Evolutionary conservation across 306 rosid genomes (phyloP), one percentile per base, ranked within the genome.

Genomic region (Lathyrus tuberosus): DNA sequence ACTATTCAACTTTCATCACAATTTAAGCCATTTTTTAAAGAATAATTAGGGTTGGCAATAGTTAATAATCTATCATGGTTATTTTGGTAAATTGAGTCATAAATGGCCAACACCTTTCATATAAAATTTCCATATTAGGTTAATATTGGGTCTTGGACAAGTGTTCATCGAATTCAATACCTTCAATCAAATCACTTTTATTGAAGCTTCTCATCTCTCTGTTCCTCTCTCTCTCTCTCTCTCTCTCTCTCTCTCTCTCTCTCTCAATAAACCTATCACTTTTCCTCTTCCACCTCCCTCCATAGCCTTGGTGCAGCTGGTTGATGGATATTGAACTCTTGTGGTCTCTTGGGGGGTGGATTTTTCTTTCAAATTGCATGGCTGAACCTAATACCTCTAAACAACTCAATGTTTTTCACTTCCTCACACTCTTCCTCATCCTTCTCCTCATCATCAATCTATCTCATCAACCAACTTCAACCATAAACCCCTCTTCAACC

Each of bases 271-370:
- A 0, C 65, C 76, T 58, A 43, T 44, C 33, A 62, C 48, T 68
- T 8, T 65, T 43, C 31, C 69, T 62, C 38, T 22, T 11, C 57
- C 35, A 28, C 63, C 38, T 10, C 57, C 68, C 71, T 84, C 73
- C 81, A 30, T 79, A 85, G 84, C 82, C 82, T 83, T 84, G 90
- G 82, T 78, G 86, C 9, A 35, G 44, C 88, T 83, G 94, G 98
- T 93, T 90, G 84, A 93, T 93, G 98, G 98, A 90, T 90, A 86
- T 93, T 93, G 97, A 93, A 85, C 86, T 91, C 94, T 87, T 90
- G 90, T 90, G 97, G 97, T 78, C 74, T 84, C 76, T 89, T 84
- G 99, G 96, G 99, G 99, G 98, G 92, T 90, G 92, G 92, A 84
- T 76, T 84, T 82, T 89, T 88, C 66, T 88, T 88, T 85, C 86